phyloP scores from a whole-genome alignment of 2,329 filamentous ascomycete species.

The Aspergillus hiratsukae region DNA sequence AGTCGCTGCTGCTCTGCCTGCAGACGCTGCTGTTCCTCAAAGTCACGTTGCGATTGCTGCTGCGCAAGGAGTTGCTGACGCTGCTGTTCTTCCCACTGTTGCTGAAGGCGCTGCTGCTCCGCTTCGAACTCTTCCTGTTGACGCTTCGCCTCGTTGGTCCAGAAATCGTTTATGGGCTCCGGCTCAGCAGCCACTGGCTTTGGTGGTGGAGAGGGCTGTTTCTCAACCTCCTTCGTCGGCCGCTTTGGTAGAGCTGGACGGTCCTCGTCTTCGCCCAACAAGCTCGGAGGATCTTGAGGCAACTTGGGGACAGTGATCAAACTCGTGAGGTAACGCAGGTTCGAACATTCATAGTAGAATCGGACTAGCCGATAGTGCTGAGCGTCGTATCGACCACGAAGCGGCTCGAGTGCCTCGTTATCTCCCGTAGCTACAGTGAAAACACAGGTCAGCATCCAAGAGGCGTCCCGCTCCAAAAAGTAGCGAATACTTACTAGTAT shows the following conservation, averaged over 20 bases:
- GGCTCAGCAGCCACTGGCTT: slow-evolving; percentile 68
- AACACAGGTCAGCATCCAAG: slow-evolving; percentile 7
- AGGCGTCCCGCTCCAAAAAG: neutral
- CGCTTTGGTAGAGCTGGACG: slow-evolving; percentile 78
- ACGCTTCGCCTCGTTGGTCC: slow-evolving; percentile 85
- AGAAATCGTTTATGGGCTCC: slow-evolving; percentile 95
- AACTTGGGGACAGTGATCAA: slow-evolving; percentile 95
- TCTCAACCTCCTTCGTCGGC: slow-evolving; percentile 65
- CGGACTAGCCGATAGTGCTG: slow-evolving; percentile 95
- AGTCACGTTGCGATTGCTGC: slow-evolving; percentile 84
- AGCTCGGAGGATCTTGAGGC: slow-evolving; percentile 86
- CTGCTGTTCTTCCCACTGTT: slow-evolving; percentile 78
- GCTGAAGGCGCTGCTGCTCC: slow-evolving; percentile 82
- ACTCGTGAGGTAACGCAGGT: slow-evolving; percentile 91
- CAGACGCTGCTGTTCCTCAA: slow-evolving; percentile 87
- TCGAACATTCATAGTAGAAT: slow-evolving; percentile 99
- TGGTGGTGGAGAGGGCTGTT: slow-evolving; percentile 63
- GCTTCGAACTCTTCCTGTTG: slow-evolving; percentile 95
- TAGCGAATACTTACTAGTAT: slow-evolving; percentile 63
- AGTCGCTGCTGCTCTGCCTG: slow-evolving; percentile 85
- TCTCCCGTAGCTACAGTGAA: slow-evolving; percentile 70
- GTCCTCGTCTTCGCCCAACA: slow-evolving; percentile 78
- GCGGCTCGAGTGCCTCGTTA: slow-evolving; percentile 82
- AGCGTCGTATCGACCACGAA: slow-evolving; percentile 84
- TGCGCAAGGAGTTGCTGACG: slow-evolving; percentile 77